Evolutionary conservation across 805 yeast genomes (phyloP), one percentile per base, ranked within the genome.

Genomic region (Cephaloascus fragrans): DNA sequence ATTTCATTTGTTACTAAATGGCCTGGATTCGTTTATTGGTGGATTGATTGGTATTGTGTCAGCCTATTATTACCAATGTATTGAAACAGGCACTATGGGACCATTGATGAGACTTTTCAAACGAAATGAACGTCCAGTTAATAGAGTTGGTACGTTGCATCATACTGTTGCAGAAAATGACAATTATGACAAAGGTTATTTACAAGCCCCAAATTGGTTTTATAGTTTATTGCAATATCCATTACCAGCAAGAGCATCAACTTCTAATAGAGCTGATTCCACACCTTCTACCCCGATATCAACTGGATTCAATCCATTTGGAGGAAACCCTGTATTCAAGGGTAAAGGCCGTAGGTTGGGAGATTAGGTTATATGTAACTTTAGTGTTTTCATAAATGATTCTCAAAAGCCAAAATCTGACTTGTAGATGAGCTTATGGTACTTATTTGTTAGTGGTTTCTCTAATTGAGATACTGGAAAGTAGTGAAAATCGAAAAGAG

Each of bases 61-160:
- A 3, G 83, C 77, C 0, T 80, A 80, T 50, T 42, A 76, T 3
- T 79, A 77, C 57, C 73, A 71, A 44, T 80, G 86, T 50, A 52
- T 77, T 34, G 83, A 78, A 48, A 77, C 84, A 0, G 58, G 65
- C 32, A 72, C 84, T 2, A 52, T 57, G 35, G 77, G 77, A 0
- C 75, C 76, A 4, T 44, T 71, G 23, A 51, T 57, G 48, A 67
- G 68, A 35, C 47, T 61, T 35, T 47, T 59, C 16, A 46, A 47
- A 10, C 41, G 43, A 19, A 39, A 39, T 10, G 49, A 41, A 38
- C 48, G 41, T 35, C 53, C 44, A 19, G 26, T 46, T 8, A 46
- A 57, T 34, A 50, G 60, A 43, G 58, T 56, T 12, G 62, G 62
- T 1, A 56, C 59, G 2, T 46, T 55, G 4, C 42, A 50, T 34